phyloP scores from a whole-genome alignment of 1,139 yeast species.

The Candida pseudoviswanathii region DNA sequence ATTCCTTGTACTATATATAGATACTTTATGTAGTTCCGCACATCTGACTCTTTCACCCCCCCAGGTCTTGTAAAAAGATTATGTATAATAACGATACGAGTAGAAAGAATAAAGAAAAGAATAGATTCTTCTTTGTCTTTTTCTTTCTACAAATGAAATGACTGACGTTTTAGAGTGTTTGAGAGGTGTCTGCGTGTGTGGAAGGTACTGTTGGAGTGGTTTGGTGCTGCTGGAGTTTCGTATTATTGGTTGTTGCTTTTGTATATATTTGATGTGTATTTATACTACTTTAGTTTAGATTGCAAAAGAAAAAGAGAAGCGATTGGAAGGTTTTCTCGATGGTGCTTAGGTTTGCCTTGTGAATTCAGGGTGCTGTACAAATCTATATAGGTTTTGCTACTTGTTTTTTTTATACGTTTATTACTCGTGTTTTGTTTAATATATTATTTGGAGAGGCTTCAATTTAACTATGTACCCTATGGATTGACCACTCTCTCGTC shows the following conservation, averaged over 20 bases:
- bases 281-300: not conserved
- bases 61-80: not conserved
- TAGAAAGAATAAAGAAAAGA: not conserved
- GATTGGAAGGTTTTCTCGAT: not conserved
- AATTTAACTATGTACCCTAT: slow-evolving; percentile 9
- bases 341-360: not conserved
- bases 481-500: slow-evolving; percentile 68
- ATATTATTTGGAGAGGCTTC: not conserved
- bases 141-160: slow-evolving; percentile 1
- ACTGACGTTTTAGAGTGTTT: not conserved
- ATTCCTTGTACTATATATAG: slow-evolving; percentile 3
- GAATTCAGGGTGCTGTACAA: not conserved
- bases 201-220: not conserved
- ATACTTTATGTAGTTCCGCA: slow-evolving; percentile 4
- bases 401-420: not conserved
- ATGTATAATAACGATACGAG: slow-evolving; percentile 3
- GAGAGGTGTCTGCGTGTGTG: not conserved
- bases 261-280: not conserved
- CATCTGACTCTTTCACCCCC: not conserved
- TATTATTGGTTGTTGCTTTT: not conserved
- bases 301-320: not conserved
- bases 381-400: not conserved
- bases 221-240: not conserved
- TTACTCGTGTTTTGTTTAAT: not conserved
- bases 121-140: not conserved